Percentiles rank a stretch among this genome's conserved stretches.
Conservation (phyloP, 768 basidiomycete species). For the Crassisporium funariophilum region DNA sequence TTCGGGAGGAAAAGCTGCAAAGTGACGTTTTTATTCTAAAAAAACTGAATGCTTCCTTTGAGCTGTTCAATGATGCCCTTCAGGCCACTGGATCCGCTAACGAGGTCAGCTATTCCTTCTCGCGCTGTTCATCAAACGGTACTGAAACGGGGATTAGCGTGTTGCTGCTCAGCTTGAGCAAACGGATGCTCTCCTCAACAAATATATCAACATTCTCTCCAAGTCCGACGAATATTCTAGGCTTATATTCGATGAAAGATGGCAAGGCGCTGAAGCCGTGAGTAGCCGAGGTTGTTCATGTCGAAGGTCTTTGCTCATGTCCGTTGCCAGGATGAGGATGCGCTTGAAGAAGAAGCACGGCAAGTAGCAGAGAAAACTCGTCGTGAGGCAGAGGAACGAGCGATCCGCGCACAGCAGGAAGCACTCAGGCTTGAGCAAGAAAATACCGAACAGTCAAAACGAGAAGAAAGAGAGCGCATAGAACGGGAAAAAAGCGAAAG, state of each 20-base stretch:
- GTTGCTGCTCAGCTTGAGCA: slow-evolving; percentile 67
- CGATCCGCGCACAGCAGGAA: slow-evolving; percentile 48
- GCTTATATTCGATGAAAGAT: slow-evolving; percentile 75
- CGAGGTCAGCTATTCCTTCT: too few relatives aligned
- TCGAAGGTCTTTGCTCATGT: background rate
- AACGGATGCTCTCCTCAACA: slow-evolving; percentile 74
- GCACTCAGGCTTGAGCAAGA: slow-evolving; percentile 49
- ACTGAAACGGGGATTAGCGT: too few relatives aligned
- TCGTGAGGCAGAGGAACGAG: slow-evolving; percentile 50
- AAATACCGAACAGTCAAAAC: slow-evolving; percentile 45
- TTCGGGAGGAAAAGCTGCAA: slow-evolving; percentile 71
- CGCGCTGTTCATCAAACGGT: too few relatives aligned
- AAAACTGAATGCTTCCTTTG: slow-evolving; percentile 73
- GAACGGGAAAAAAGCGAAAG: slow-evolving; percentile 51
- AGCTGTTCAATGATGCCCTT: slow-evolving; percentile 68
- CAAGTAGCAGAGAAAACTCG: slow-evolving; percentile 44
- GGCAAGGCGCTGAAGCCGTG: slow-evolving; percentile 75
- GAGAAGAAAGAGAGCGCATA: slow-evolving; percentile 39
- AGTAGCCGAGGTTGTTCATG: slow-evolving; percentile 28
- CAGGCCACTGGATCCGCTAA: slow-evolving; percentile 66
- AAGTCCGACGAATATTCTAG: slow-evolving; percentile 70
- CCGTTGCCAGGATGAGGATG: slow-evolving; percentile 58
- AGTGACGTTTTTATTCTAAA: slow-evolving; percentile 72
- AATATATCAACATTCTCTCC: slow-evolving; percentile 69
- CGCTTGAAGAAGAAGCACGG: slow-evolving; percentile 48